Percentiles rank a stretch among this genome's conserved stretches.
phyloP scores from a whole-genome alignment of 129 eudicot species.

The Ambrosia trifida region DNA sequence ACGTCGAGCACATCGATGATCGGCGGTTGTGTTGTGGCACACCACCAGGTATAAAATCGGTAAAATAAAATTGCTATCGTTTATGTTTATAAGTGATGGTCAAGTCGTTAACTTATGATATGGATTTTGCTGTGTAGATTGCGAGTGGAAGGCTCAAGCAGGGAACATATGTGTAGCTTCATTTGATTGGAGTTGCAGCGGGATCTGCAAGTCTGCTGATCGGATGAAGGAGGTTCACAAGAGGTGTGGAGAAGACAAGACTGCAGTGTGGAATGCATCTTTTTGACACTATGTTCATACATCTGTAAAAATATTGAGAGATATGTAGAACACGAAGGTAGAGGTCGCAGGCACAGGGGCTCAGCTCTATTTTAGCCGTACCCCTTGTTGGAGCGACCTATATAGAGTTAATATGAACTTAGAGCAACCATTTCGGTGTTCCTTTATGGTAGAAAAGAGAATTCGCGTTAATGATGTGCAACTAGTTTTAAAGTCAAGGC shows the following conservation, averaged over 20 bases:
- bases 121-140: conserved; percentile 50
- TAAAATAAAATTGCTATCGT: too few relatives aligned
- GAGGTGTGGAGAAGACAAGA: conserved; percentile 80
- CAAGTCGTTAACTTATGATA: not conserved
- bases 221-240: conserved; percentile 85
- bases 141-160: conserved; percentile 96
- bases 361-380: conserved; percentile 42
- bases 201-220: conserved; percentile 80
- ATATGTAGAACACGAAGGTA: conserved; percentile 18
- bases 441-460: conserved; percentile 1
- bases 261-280: conserved; percentile 62
- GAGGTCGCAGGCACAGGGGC: conserved; percentile 27
- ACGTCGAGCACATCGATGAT: conserved; percentile 83
- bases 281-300: conserved; percentile 29
- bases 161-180: conserved; percentile 93
- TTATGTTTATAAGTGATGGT: not conserved
- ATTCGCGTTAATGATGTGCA: not conserved
- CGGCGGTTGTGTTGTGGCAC: conserved; percentile 88
- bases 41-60: conserved; percentile 66
- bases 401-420: conserved; percentile 16
- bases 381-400: conserved; percentile 27
- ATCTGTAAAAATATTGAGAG: conserved; percentile 15
- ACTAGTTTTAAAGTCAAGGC: too few relatives aligned
- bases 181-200: conserved; percentile 93
- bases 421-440: conserved; percentile 18